phyloP scores from a whole-genome alignment of 495 filamentous ascomycete genomes.

The Neurospora tetraspora region DNA sequence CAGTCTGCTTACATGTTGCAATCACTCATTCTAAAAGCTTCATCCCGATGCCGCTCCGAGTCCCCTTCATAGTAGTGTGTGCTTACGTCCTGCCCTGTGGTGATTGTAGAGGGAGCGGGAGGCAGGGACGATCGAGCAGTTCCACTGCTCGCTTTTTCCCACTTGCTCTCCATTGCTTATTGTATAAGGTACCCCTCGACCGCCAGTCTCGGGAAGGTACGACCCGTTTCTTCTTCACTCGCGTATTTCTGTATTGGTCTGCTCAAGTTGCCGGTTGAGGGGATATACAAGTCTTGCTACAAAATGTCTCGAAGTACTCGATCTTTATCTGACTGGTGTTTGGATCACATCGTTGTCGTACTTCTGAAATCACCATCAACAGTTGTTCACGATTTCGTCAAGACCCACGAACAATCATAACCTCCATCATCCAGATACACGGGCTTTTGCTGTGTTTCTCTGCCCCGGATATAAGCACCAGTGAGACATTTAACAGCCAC shows the following conservation, averaged over 20 bases:
- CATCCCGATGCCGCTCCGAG: not conserved
- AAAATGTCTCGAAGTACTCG: no score
- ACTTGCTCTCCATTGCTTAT: not conserved
- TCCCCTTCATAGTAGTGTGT: no score
- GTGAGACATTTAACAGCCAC: not conserved
- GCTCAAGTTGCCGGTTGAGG: not conserved
- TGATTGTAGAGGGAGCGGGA: not conserved
- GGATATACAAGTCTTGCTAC: no score
- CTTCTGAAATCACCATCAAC: no score
- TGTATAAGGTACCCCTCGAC: not conserved
- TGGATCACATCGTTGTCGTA: no score
- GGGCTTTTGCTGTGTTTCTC: not conserved
- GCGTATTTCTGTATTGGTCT: not conserved
- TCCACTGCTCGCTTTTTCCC: not conserved
- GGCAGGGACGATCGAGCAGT: not conserved
- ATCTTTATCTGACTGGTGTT: no score
- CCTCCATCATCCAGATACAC: not conserved
- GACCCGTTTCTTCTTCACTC: not conserved
- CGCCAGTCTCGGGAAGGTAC: not conserved
- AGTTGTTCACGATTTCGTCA: no score
- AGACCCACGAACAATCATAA: no score
- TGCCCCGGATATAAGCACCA: not conserved
- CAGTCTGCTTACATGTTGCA: not conserved
- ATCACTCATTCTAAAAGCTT: not conserved
- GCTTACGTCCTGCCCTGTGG: not conserved